A percentile compares a stretch with the other conserved stretches of the same genome.
Conservation (phyloP, 371 early-diverging fungal genomes). For the Funneliformis caledonium region DNA sequence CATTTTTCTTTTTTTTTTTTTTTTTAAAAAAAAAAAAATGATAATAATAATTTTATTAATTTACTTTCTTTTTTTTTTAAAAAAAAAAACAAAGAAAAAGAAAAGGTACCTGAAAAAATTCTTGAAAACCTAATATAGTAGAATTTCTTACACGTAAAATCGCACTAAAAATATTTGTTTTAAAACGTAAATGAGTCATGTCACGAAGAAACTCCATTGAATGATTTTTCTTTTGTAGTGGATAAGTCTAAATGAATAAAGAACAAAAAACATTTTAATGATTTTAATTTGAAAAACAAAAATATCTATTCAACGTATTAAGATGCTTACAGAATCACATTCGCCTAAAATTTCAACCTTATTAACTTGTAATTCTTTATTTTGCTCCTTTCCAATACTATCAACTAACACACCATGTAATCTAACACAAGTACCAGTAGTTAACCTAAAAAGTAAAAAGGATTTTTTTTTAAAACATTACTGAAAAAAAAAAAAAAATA, state of each 20-base stretch:
- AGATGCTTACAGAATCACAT: slow-evolving; percentile 62
- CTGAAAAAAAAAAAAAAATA: not conserved
- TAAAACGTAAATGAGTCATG: slow-evolving; percentile 77
- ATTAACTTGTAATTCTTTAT: slow-evolving; percentile 71
- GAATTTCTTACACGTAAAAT: slow-evolving; percentile 72
- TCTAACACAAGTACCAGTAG: slow-evolving; percentile 75
- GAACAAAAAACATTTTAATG: no score
- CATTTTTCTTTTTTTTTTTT: slow-evolving; percentile 62
- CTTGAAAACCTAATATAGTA: slow-evolving; percentile 68
- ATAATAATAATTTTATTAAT: not conserved
- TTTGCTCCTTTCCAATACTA: slow-evolving; percentile 77
- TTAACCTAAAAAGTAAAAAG: slow-evolving; percentile 38
- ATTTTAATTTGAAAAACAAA: not conserved
- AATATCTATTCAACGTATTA: not conserved
- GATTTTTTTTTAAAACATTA: not conserved
- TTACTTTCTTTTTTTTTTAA: not conserved
- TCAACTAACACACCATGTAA: slow-evolving; percentile 65
- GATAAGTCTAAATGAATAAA: slow-evolving; percentile 64
- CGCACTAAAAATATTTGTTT: slow-evolving; percentile 78
- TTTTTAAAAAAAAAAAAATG: slow-evolving; percentile 38
- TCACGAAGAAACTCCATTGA: slow-evolving; percentile 80
- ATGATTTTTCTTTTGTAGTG: slow-evolving; percentile 88
- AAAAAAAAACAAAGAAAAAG: not conserved
- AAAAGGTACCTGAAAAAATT: slow-evolving; percentile 68
- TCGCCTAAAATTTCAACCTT: slow-evolving; percentile 64